Evolutionary conservation across 1,139 yeast genomes (phyloP).

Genomic region (Magnusiomyces clavatus): DNA sequence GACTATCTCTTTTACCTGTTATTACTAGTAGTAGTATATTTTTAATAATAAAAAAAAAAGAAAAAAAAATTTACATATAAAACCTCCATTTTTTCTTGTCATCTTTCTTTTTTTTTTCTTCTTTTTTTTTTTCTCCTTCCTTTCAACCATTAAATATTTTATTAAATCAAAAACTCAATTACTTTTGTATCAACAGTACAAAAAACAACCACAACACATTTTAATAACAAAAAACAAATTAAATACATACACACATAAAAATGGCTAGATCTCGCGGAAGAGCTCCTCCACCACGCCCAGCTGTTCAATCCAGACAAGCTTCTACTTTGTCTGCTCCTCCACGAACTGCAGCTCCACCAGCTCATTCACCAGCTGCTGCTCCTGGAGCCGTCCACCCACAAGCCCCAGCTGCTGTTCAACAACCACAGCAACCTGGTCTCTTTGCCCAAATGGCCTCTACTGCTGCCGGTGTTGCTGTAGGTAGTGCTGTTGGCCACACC

Average conservation of each 20-base stretch:
- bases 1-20: no score
- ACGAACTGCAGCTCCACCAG: constrained; percentile 39
- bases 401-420: constrained; percentile 36
- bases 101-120: constrained; percentile 3
- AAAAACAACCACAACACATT: neutral
- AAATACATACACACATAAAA: constrained; percentile 12
- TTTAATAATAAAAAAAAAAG: neutral
- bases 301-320: constrained; percentile 58
- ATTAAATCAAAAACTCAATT: neutral
- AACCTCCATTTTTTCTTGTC: constrained; percentile 1
- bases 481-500: constrained; percentile 95
- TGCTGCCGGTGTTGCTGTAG: constrained; percentile 99
- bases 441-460: constrained; percentile 97
- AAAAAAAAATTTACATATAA: constrained; percentile 1
- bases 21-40: no score
- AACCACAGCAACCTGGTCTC: constrained; percentile 72
- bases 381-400: constrained; percentile 34
- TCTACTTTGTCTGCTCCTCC: constrained; percentile 64
- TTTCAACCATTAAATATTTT: neutral
- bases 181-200: neutral
- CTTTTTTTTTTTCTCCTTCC: neutral
- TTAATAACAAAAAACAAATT: constrained; percentile 4
- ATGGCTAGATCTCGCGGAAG: constrained; percentile 49
- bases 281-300: constrained; percentile 38
- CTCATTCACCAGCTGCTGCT: constrained; percentile 37